phyloP scores from a whole-genome alignment of 2,329 filamentous ascomycete species.

The Beauveria sp. region DNA sequence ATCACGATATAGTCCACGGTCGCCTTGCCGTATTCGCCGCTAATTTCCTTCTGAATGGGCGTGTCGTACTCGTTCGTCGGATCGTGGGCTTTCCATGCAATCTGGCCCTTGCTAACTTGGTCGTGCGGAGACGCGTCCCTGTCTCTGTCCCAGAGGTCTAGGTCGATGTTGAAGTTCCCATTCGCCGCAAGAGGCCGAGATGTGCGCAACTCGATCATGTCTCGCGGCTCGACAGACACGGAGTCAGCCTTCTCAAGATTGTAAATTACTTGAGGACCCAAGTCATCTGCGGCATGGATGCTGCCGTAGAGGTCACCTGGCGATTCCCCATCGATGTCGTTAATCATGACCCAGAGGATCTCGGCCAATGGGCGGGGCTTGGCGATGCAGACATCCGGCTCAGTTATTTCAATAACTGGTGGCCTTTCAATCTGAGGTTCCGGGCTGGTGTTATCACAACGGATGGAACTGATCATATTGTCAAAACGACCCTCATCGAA shows the following conservation, averaged over 20 bases:
- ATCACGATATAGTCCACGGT: constrained; percentile 9
- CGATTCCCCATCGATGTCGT: constrained; percentile 8
- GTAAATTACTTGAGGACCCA: not conserved
- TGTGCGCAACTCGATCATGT: not conserved
- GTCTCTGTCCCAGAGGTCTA: not conserved
- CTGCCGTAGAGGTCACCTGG: constrained; percentile 9
- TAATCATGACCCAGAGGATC: constrained; percentile 5
- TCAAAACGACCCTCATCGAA: not conserved
- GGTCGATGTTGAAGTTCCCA: not conserved
- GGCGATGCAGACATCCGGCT: not conserved
- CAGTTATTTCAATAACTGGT: not conserved
- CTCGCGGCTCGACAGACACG: not conserved
- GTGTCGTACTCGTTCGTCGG: not conserved
- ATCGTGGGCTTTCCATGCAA: not conserved
- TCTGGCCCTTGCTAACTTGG: not conserved
- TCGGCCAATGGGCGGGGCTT: constrained; percentile 1
- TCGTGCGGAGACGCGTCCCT: not conserved
- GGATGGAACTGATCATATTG: not conserved
- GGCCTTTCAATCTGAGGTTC: not conserved
- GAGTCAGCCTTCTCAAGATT: not conserved
- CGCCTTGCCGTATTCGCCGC: constrained; percentile 5
- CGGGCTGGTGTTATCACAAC: not conserved
- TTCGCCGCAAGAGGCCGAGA: not conserved
- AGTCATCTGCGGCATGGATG: not conserved
- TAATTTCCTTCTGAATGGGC: not conserved